Evolutionary conservation across 1,284 basidiomycete species (phyloP).

Genomic region (Coniferiporia weirii): DNA sequence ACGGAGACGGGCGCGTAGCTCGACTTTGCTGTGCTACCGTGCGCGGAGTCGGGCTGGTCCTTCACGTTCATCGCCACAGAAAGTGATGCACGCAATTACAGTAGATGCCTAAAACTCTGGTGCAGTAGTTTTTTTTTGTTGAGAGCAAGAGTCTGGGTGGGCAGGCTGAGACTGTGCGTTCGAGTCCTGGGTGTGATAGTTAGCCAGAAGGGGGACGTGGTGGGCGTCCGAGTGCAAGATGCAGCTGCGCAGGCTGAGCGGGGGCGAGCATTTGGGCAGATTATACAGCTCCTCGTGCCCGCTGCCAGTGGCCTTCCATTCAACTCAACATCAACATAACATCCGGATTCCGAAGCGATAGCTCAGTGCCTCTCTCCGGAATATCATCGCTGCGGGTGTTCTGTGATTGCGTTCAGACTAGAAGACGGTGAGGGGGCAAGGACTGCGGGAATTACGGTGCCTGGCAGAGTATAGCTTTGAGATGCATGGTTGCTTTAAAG

Average conservation of each 20-base stretch:
- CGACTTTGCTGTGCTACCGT: not conserved
- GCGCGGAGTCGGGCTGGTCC: not conserved
- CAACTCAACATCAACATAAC: too few relatives aligned
- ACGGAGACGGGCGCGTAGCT: slow-evolving; percentile 1
- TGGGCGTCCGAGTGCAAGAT: too few relatives aligned
- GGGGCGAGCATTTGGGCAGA: not conserved
- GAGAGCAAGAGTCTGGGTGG: not conserved
- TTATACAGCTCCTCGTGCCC: not conserved
- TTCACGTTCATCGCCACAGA: slow-evolving; percentile 4
- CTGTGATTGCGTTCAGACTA: too few relatives aligned
- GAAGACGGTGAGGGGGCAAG: too few relatives aligned
- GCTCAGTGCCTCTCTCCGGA: not conserved
- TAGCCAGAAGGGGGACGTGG: too few relatives aligned
- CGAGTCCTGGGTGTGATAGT: not conserved
- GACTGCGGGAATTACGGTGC: too few relatives aligned
- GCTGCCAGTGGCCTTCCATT: not conserved
- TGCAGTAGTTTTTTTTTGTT: not conserved
- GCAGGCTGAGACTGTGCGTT: not conserved
- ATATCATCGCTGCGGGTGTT: too few relatives aligned
- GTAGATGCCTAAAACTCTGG: not conserved
- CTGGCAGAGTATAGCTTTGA: too few relatives aligned
- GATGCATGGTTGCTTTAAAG: too few relatives aligned
- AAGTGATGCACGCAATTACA: not conserved
- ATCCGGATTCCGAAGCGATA: too few relatives aligned
- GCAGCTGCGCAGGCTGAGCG: too few relatives aligned